These are phyloP conservation scores for Penicillium sp. DNA, from an alignment of 2,329 filamentous ascomycete genomes.

Conservation along the genomic window DNA sequence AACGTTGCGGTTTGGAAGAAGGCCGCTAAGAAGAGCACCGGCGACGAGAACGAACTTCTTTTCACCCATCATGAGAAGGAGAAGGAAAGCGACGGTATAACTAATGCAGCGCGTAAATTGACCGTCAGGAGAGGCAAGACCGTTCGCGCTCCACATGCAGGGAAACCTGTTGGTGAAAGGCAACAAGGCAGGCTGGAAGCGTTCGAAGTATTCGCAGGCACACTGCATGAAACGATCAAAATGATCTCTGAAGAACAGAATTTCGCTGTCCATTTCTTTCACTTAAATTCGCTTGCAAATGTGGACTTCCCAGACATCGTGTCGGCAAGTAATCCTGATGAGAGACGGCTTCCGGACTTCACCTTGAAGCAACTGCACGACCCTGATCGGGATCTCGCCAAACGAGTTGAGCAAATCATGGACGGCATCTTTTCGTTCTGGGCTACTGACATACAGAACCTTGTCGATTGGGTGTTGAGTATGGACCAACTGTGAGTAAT, in stretches of 20 bases:
- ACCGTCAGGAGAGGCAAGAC: conserved; percentile 94
- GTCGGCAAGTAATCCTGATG: conserved; percentile 59
- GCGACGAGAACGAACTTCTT: conserved; percentile 77
- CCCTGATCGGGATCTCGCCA: conserved; percentile 80
- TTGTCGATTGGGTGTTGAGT: conserved; percentile 79
- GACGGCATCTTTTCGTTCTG: conserved; percentile 83
- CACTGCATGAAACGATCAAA: conserved; percentile 76
- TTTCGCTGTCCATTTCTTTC: conserved; percentile 95
- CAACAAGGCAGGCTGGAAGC: conserved; percentile 65
- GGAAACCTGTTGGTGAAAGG: conserved; percentile 45
- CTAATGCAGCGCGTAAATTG: conserved; percentile 76
- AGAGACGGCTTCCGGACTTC: conserved; percentile 69
- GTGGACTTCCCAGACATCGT: conserved; percentile 82
- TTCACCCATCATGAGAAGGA: conserved; percentile 91
- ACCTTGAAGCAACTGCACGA: conserved; percentile 75
- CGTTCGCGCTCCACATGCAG: conserved; percentile 42
- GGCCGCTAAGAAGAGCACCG: conserved; percentile 67
- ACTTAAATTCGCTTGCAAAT: conserved; percentile 78
- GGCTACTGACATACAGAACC: conserved; percentile 68
- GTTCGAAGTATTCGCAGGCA: conserved; percentile 75
- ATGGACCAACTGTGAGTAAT: conserved; percentile 73
- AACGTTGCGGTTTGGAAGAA: conserved; percentile 76
- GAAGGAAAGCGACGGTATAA: conserved; percentile 64
- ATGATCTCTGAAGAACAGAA: conserved; percentile 92
- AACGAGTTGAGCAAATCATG: conserved; percentile 80